These are phyloP conservation scores for Rosellinia necatrix DNA, from an alignment of 2,329 filamentous ascomycete genomes.

Conservation along the genomic window DNA sequence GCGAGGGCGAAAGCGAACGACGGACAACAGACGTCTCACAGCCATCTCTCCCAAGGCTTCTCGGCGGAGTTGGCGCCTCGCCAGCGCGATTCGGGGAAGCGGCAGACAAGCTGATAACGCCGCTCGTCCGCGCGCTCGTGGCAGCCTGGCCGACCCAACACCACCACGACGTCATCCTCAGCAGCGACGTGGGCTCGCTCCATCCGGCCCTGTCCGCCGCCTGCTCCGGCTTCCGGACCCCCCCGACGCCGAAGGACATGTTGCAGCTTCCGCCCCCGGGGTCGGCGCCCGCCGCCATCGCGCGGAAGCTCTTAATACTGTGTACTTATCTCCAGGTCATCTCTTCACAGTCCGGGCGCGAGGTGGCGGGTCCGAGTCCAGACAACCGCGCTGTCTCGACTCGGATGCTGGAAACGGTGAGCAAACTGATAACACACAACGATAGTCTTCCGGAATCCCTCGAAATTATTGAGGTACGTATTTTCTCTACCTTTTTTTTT, in stretches of 20 bases:
- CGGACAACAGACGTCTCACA: neutral
- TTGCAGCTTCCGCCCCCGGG: constrained; percentile 17
- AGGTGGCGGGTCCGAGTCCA: neutral
- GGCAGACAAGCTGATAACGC: neutral
- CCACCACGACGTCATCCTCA: constrained; percentile 21
- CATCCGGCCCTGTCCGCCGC: constrained; percentile 20
- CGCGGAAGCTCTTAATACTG: constrained; percentile 17
- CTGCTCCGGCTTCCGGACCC: constrained; percentile 19
- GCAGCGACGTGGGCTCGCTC: constrained; percentile 11
- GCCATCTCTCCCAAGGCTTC: neutral
- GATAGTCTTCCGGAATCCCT: constrained; percentile 51
- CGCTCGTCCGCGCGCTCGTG: constrained; percentile 17
- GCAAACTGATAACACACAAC: constrained; percentile 48
- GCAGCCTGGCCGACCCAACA: constrained; percentile 18
- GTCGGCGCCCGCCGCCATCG: constrained; percentile 16
- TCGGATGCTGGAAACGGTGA: constrained; percentile 36
- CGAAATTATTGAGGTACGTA: constrained; percentile 49
- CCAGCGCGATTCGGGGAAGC: constrained; percentile 4
- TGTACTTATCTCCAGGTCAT: constrained; percentile 23
- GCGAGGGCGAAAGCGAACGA: neutral
- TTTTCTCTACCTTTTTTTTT: neutral
- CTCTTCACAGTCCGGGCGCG: constrained; percentile 5
- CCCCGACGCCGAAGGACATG: constrained; percentile 16
- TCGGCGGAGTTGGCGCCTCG: neutral
- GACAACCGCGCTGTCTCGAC: constrained; percentile 15